Percentiles rank a stretch among this genome's conserved stretches.
phyloP scores from a whole-genome alignment of 164 flowering plant genomes.

The Nelumbo lutea region DNA sequence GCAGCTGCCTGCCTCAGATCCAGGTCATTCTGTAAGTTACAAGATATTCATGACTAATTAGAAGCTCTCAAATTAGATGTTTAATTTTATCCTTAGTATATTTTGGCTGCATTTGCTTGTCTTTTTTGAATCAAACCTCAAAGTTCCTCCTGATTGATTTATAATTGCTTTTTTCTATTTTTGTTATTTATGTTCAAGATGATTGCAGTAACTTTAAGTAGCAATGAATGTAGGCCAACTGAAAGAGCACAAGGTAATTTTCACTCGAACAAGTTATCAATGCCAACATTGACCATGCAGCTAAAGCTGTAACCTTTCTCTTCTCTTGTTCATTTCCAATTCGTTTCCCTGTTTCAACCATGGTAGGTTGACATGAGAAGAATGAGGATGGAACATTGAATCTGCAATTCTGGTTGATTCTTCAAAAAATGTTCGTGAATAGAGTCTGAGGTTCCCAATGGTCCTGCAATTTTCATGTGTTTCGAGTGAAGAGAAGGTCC shows the following conservation, averaged over 20 bases:
- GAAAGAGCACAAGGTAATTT: conserved; percentile 3
- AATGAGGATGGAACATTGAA: not conserved
- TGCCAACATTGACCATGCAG: conserved; percentile 5
- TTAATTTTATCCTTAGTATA: not conserved
- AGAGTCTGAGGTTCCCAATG: too few species aligned
- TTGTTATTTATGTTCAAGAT: conserved; percentile 8
- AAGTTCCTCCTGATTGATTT: conserved; percentile 1
- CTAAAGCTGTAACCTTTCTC: not conserved
- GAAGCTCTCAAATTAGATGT: not conserved
- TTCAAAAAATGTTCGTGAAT: too few species aligned
- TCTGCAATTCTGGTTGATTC: not conserved
- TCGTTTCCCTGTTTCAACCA: not conserved
- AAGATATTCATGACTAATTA: not conserved
- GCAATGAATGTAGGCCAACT: conserved; percentile 5
- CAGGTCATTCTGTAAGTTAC: not conserved
- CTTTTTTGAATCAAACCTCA: not conserved
- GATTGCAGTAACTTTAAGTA: conserved; percentile 3
- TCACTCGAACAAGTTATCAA: conserved; percentile 1
- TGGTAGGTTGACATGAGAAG: not conserved
- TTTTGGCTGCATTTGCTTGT: conserved; percentile 7
- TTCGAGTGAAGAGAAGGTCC: not conserved
- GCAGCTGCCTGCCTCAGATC: conserved; percentile 4
- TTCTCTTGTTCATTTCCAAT: not conserved
- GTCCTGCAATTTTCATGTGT: too few species aligned
- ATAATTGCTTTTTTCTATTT: not conserved